Evolutionary conservation across 352 stramenopile genomes (phyloP), one percentile per base, ranked within the genome.

Genomic region (Pythium graminicola): DNA sequence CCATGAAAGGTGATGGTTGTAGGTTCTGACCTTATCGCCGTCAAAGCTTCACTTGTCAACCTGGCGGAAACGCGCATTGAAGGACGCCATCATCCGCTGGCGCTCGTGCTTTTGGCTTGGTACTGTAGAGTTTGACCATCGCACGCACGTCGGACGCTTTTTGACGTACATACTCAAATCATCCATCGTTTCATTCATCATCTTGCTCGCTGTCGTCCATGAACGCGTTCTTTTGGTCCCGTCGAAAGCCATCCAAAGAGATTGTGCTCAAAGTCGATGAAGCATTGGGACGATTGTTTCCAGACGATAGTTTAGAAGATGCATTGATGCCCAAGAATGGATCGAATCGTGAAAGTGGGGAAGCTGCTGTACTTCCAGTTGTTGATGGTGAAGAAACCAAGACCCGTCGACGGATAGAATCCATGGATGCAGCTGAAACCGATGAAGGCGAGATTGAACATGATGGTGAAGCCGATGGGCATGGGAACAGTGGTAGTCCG

Each of bases 191-290:
- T n/a, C 38, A 44, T 44, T 44, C 38, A 22, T 16, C 38, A 24
- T 26, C 38, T 38, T n/a, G 27, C 7, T 39, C n/a, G 16, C 10
- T 6, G 19, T 50, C n/a, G 16, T 31, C 17, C 28, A 74, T 90
- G 71, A 89, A 89, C 65, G 80, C 79, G 7, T 90, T 90, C 64
- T 88, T 90, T 57, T 90, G 79, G 76, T 70, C 76, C 9, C 71
- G 76, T 11, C 57, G 77, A 13, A 86, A 87, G 61, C 74, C 79
- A 31, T 84, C 75, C 13, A 78, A 77, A 42, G 79, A 90, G 55
- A 69, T 90, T 52, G 77, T 90, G 57, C 76, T 75, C 50, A 76
- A 72, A 6, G 74, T 86, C 24, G 79, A 90, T 52, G 69, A 70
- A 42, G 62, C 85, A 26, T 58, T 90, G 29, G 51, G 54, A 17